phyloP scores from a whole-genome alignment of 495 filamentous ascomycete genomes.

The Tuber brumale region DNA sequence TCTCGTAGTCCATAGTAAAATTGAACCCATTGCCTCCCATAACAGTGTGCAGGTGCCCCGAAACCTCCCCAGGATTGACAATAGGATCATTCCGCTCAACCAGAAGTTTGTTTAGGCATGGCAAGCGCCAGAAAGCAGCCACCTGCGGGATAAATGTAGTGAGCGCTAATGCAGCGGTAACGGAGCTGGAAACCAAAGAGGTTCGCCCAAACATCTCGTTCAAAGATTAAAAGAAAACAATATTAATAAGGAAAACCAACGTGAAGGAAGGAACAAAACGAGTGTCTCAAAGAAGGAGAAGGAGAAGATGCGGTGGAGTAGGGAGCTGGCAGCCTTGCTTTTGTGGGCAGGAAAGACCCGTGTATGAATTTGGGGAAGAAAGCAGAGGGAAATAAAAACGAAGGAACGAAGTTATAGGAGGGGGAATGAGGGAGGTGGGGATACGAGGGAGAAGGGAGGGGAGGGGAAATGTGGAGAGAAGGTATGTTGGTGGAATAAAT shows the following conservation, averaged over 20 bases:
- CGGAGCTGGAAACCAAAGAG: conserved; percentile 10
- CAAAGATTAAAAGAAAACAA: background rate
- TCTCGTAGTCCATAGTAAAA: conserved; percentile 54
- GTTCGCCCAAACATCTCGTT: conserved; percentile 16
- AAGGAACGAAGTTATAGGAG: background rate
- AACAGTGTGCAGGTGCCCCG: conserved; percentile 66
- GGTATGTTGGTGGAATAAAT: background rate
- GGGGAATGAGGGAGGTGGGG: background rate
- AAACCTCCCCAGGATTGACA: conserved; percentile 52
- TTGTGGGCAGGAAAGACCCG: background rate
- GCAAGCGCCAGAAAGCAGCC: conserved; percentile 31
- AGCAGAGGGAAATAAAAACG: background rate
- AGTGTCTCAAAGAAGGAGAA: background rate
- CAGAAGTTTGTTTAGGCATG: conserved; percentile 13
- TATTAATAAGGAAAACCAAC: background rate
- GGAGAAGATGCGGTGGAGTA: conserved; percentile 9
- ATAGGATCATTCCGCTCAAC: conserved; percentile 63
- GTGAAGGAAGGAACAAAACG: no score
- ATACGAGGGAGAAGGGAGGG: background rate
- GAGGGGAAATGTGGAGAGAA: background rate
- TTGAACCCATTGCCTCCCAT: conserved; percentile 66
- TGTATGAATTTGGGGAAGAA: background rate
- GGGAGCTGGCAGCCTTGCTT: conserved; percentile 3
- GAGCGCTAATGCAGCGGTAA: conserved; percentile 18
- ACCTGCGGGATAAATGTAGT: conserved; percentile 22